phyloP scores from a whole-genome alignment of 139 green algal genomes.

The Coelastrella sp. region DNA sequence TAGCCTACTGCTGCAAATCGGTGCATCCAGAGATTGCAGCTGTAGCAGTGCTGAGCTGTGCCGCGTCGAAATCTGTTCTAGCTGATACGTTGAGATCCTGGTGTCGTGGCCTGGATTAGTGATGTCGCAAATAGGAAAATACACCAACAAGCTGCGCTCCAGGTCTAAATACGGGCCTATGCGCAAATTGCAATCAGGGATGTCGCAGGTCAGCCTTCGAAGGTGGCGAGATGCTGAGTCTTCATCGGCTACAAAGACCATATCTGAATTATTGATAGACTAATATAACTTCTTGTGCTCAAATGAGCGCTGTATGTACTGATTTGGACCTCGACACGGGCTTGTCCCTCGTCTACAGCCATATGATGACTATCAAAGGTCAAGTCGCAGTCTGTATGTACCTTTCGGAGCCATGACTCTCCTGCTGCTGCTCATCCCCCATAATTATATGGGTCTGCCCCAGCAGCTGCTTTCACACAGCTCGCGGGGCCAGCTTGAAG shows the following conservation, averaged over 20 bases:
- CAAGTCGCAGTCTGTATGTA: not conserved
- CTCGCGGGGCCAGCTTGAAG: conserved; percentile 11
- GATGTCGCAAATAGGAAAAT: not conserved
- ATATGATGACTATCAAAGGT: not conserved
- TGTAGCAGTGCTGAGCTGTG: not conserved
- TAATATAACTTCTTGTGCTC: not conserved
- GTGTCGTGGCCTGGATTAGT: not conserved
- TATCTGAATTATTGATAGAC: not conserved
- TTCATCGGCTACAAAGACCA: not conserved
- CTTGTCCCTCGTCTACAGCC: not conserved
- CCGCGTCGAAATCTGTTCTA: not conserved
- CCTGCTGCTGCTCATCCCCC: conserved; percentile 4
- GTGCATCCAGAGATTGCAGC: not conserved
- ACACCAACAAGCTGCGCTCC: not conserved
- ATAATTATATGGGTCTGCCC: conserved; percentile 16
- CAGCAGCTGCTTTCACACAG: conserved; percentile 3
- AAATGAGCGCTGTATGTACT: not conserved
- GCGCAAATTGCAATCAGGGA: not conserved
- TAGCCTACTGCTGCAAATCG: not conserved
- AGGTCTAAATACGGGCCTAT: not conserved
- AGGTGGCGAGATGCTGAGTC: not conserved
- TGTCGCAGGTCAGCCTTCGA: not conserved
- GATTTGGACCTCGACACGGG: not conserved
- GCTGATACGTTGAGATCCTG: not conserved
- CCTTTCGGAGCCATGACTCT: conserved; percentile 3